Evolutionary conservation across 768 basidiomycete genomes (phyloP), one percentile per base, ranked within the genome.

Genomic region (Paxillus rubicundulus): DNA sequence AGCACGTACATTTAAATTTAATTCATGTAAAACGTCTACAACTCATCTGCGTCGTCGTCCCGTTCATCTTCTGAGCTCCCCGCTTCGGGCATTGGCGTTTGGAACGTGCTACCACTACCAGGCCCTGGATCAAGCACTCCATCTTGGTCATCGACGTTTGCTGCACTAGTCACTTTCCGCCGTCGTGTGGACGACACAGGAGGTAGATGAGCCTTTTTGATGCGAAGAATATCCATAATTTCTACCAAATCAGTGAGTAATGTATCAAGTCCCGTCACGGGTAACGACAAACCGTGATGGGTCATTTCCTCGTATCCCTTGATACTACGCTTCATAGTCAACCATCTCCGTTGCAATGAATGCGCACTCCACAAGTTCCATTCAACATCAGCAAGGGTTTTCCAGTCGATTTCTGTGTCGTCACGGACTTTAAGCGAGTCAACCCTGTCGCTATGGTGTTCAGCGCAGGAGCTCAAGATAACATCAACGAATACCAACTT

Each of bases 291-390:
- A 87, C 89, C 89, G 71, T 82, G 78, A 64, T 89, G 86, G 2
- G 86, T 78, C 89, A 92, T 91, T 43, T 87, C 80, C 65, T 90
- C 88, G 58, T 81, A 78, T 17, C 86, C 88, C 64, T 86, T 87
- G 53, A 92, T 78, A 48, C 86, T 72, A 51, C 79, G 76, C 62
- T 92, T 92, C 83, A 92, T 82, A 1, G 86, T 86, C 43, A 84
- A 64, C 89, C 89, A 92, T 45, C 88, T 84, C 36, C 88, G 79
- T 58, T 91, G 89, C 33, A 92, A 72, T 13, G 79, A 75, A 61
- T 92, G 90, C 0, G 87, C 82, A 65, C 89, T 92, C 87, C 87
- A 92, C 9, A 89, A 64, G 60, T 92, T 89, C 89, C 89, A 92
- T 52, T 85, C 76, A 14, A 80, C 63, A 64, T 93, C 90, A 1